A percentile compares a stretch with the other conserved stretches of the same genome.
Conservation (phyloP, 2,329 filamentous ascomycete species). For the Aspergillus intermedius region DNA sequence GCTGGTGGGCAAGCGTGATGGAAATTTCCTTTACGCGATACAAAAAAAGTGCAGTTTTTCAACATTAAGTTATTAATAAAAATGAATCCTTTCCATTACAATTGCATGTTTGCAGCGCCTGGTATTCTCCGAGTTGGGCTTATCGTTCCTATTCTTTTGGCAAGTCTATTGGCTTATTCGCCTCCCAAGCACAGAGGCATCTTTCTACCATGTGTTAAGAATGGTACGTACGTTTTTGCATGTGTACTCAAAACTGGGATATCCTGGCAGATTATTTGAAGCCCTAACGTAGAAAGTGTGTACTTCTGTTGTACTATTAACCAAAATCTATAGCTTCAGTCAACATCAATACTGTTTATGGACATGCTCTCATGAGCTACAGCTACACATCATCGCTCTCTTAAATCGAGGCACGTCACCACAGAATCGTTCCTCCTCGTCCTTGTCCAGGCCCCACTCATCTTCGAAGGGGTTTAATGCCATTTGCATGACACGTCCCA, state of each 20-base stretch:
- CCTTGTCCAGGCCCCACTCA: conserved; percentile 51
- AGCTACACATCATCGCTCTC: conserved; percentile 88
- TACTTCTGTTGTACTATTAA: background rate
- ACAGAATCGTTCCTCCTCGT: conserved; percentile 76
- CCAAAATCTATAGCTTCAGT: background rate
- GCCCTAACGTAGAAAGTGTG: too few species aligned
- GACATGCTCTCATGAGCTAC: conserved; percentile 61
- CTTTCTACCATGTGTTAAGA: too few species aligned
- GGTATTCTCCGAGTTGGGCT: too few species aligned
- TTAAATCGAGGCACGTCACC: conserved; percentile 74
- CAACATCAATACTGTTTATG: background rate
- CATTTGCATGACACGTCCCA: conserved; percentile 75
- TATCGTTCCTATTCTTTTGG: too few species aligned
- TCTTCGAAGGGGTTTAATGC: conserved; percentile 79
- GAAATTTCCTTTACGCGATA: conserved; percentile 15
- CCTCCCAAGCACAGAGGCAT: too few species aligned
- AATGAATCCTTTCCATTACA: background rate
- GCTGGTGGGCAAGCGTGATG: conserved; percentile 18
- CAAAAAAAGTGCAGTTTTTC: conserved; percentile 2
- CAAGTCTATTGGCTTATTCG: too few species aligned
- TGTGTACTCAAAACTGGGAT: too few species aligned
- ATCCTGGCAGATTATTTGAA: too few species aligned
- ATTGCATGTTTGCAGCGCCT: background rate
- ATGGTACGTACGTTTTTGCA: too few species aligned
- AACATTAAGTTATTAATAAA: background rate